Conservation (phyloP, 768 basidiomycete species). For the Boletus rex-veris region DNA sequence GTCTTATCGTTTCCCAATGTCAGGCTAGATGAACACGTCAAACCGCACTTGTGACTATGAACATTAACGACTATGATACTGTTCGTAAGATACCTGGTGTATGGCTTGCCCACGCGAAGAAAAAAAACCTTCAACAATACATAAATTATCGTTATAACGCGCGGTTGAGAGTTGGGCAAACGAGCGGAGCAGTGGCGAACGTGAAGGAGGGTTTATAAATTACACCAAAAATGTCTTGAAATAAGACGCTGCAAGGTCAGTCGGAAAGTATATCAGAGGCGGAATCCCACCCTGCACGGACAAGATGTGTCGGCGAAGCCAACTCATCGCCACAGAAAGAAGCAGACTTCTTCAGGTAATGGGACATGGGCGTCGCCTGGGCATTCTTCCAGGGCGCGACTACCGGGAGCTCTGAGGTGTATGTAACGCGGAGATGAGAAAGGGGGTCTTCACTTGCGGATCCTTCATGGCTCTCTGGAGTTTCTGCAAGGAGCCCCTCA, state of each 20-base stretch:
- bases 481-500: conserved; percentile 34
- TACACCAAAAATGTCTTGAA: conserved; percentile 13
- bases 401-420: conserved; percentile 32
- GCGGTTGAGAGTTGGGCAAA: conserved; percentile 13
- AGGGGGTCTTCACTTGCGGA: conserved; percentile 30
- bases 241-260: conserved; percentile 19
- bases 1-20: conserved; percentile 21
- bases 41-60: conserved; percentile 23
- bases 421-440: conserved; percentile 38
- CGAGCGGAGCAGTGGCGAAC: conserved; percentile 15
- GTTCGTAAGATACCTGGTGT: conserved; percentile 24
- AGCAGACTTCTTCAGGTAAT: conserved; percentile 38
- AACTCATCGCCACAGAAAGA: conserved; percentile 38
- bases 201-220: conserved; percentile 19
- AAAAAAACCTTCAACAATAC: conserved; percentile 10
- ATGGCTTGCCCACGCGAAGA: conserved; percentile 9
- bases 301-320: conserved; percentile 46
- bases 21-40: conserved; percentile 12
- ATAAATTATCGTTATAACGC: conserved; percentile 29
- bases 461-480: conserved; percentile 27
- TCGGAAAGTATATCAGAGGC: conserved; percentile 40
- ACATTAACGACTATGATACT: conserved; percentile 30
- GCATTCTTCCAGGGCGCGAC: conserved; percentile 35
- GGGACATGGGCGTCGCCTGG: conserved; percentile 33
- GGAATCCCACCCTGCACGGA: conserved; percentile 58